phyloP scores from a whole-genome alignment of 2,329 filamentous ascomycete genomes.

The Incumbomyces delicatus region DNA sequence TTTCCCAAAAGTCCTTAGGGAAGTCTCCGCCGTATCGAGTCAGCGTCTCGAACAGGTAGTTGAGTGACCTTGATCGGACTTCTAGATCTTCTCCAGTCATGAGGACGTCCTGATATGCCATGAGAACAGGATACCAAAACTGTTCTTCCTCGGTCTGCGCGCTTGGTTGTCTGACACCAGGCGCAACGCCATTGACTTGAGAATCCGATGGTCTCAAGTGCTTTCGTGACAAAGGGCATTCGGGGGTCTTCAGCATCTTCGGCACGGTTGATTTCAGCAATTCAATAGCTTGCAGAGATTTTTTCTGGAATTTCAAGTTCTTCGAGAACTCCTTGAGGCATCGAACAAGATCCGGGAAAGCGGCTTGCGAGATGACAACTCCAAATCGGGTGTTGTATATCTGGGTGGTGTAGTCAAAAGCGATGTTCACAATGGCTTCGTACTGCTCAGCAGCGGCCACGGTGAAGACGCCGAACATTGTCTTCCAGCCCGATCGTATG shows the following conservation, averaged over 20 bases:
- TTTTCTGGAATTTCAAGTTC: slow-evolving; percentile 97
- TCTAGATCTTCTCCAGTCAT: slow-evolving; percentile 99
- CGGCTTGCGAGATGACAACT: slow-evolving; percentile 89
- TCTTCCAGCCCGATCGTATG: slow-evolving; percentile 95
- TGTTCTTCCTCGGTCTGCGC: slow-evolving; percentile 90
- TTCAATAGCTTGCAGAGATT: slow-evolving; percentile 92
- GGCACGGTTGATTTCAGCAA: slow-evolving; percentile 86
- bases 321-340: slow-evolving; percentile 98
- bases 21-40: slow-evolving; percentile 86
- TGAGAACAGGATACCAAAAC: slow-evolving; percentile 96
- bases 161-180: slow-evolving; percentile 52
- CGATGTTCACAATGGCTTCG: slow-evolving; percentile 90
- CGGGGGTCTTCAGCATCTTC: slow-evolving; percentile 88
- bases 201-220: slow-evolving; percentile 40
- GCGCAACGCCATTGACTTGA: slow-evolving; percentile 35
- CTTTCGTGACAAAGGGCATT: slow-evolving; percentile 76
- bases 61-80: slow-evolving; percentile 76
- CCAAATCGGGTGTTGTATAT: slow-evolving; percentile 95
- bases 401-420: slow-evolving; percentile 91
- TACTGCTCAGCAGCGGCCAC: slow-evolving; percentile 88
- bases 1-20: slow-evolving; percentile 94
- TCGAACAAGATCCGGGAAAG: slow-evolving; percentile 91
- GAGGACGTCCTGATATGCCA: slow-evolving; percentile 95
- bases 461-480: slow-evolving; percentile 98
- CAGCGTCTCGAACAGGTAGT: slow-evolving; percentile 92